These are phyloP conservation scores for Phytopythium aichiense DNA, from an alignment of 352 stramenopile genomes.

Conservation along the genomic window DNA sequence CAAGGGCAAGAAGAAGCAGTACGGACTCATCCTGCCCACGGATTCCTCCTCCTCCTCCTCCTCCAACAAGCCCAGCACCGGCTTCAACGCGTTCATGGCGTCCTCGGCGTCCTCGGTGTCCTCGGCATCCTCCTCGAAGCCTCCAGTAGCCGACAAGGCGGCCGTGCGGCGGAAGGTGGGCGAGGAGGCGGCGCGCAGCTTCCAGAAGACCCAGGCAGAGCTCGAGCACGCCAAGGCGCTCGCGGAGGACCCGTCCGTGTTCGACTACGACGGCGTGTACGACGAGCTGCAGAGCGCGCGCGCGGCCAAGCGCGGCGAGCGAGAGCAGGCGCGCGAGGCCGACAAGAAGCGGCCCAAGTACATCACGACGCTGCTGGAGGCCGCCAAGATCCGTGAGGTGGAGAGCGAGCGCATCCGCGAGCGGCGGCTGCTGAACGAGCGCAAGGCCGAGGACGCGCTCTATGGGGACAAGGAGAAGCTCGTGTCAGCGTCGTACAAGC, in stretches of 20 bases:
- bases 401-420: conserved; percentile 89
- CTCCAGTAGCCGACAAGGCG: conserved; percentile 4
- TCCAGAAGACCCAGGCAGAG: conserved; percentile 48
- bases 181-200: conserved; percentile 44
- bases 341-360: conserved; percentile 86
- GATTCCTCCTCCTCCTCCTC: background rate
- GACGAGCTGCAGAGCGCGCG: conserved; percentile 70
- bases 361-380: conserved; percentile 85
- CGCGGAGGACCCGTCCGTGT: conserved; percentile 78
- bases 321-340: conserved; percentile 40
- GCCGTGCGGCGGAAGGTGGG: conserved; percentile 26
- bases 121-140: background rate
- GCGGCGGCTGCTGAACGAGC: conserved; percentile 79
- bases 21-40: conserved; percentile 36
- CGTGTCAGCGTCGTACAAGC: conserved; percentile 89
- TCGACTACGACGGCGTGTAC: conserved; percentile 91
- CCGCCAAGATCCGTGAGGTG: conserved; percentile 87
- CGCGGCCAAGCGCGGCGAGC: conserved; percentile 29
- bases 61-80: background rate
- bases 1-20: conserved; percentile 45
- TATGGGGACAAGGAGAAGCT: conserved; percentile 90
- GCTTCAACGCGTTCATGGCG: background rate
- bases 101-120: background rate
- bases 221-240: conserved; percentile 50
- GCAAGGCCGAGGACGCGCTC: conserved; percentile 72